Evolutionary conservation across 352 stramenopile species (phyloP).

Genomic region (Blastocystis sp.): DNA sequence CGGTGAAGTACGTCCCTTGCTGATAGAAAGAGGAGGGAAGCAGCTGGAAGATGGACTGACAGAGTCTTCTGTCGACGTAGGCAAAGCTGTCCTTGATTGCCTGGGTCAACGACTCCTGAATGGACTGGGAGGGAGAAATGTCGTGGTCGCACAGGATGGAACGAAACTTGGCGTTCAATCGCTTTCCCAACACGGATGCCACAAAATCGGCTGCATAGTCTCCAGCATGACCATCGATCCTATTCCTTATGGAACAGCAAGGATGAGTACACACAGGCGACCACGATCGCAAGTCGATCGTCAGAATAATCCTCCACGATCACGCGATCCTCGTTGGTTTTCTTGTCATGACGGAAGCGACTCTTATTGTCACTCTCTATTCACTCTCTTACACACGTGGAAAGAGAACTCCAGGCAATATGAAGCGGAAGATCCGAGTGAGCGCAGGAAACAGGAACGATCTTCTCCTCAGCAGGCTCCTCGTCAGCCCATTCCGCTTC

Average conservation of each 20-base stretch:
- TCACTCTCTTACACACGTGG: neutral
- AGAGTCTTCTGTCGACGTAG: neutral
- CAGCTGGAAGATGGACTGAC: neutral
- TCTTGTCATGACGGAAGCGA: neutral
- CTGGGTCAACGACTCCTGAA: neutral
- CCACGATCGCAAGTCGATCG: neutral
- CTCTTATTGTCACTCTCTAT: neutral
- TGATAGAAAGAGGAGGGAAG: neutral
- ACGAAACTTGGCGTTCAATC: neutral
- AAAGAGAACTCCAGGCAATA: neutral
- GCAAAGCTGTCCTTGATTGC: neutral
- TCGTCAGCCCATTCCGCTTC: neutral
- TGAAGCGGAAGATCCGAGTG: neutral
- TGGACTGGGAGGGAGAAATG: neutral
- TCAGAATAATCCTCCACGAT: neutral
- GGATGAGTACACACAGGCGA: neutral
- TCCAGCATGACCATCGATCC: neutral
- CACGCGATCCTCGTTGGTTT: neutral
- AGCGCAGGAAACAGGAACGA: neutral
- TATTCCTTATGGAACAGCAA: neutral
- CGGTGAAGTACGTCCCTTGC: neutral
- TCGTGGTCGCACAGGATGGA: neutral
- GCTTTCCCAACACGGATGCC: neutral
- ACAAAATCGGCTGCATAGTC: conserved; percentile 18
- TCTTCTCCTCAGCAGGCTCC: neutral